These are phyloP conservation scores for Cicer chorassanicum DNA, from an alignment of 306 rosid genomes.

Conservation along the genomic window DNA sequence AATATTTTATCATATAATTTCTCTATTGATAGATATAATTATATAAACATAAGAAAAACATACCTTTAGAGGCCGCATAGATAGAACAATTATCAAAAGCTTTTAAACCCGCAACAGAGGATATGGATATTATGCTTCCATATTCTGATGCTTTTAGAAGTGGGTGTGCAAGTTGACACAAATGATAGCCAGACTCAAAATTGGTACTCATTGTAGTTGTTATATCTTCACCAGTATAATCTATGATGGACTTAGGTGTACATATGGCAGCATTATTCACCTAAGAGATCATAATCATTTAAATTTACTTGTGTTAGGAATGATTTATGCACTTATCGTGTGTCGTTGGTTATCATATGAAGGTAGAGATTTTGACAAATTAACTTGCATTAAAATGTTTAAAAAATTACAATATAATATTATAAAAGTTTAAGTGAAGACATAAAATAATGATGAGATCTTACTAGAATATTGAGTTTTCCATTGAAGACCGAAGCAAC, in stretches of 20 bases:
- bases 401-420: too few relatives aligned
- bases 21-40: too few relatives aligned
- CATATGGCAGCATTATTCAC: constrained; percentile 52
- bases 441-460: background rate
- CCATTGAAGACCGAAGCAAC: constrained; percentile 39
- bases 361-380: too few relatives aligned
- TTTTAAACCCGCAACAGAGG: constrained; percentile 38
- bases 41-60: background rate
- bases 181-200: constrained; percentile 43
- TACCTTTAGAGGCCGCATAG: constrained; percentile 58
- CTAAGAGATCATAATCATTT: background rate
- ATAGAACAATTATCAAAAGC: constrained; percentile 20
- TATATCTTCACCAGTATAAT: constrained; percentile 39
- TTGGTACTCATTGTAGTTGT: constrained; percentile 40
- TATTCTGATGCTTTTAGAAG: constrained; percentile 46
- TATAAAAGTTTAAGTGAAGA: too few relatives aligned
- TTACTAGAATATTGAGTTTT: constrained; percentile 54
- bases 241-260: background rate
- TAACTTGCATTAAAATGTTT: too few relatives aligned
- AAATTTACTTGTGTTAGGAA: too few relatives aligned
- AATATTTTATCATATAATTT: too few relatives aligned
- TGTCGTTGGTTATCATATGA: too few relatives aligned
- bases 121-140: constrained; percentile 47
- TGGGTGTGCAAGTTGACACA: constrained; percentile 56
- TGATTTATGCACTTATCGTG: background rate